A percentile compares a stretch with the other conserved stretches of the same genome.
These are phyloP conservation scores for Mycena sanguinolenta DNA, from an alignment of 768 basidiomycete genomes.

Conservation along the genomic window DNA sequence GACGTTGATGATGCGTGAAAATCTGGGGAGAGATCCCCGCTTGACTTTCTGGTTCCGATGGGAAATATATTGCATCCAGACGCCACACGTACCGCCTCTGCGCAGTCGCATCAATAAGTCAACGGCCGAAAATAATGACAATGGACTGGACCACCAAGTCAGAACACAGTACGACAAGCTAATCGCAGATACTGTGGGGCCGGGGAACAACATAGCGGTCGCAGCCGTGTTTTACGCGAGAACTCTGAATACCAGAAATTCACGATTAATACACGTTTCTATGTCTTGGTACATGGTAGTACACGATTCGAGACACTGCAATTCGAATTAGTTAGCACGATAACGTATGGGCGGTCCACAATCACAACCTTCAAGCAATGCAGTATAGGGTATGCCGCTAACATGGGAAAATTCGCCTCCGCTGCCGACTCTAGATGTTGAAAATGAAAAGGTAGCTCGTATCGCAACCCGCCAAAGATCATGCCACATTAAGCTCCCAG, in stretches of 20 bases:
- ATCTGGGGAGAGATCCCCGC: neutral
- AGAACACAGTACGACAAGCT: no score
- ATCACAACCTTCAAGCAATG: neutral
- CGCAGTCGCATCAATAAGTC: neutral
- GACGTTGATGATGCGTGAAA: neutral
- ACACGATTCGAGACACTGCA: neutral
- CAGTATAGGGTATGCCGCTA: neutral
- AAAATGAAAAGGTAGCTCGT: no score
- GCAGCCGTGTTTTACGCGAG: neutral
- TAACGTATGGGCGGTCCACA: neutral
- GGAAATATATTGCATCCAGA: neutral
- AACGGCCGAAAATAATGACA: neutral
- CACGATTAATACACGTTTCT: neutral
- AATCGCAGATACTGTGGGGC: no score
- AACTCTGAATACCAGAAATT: neutral
- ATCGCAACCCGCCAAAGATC: neutral
- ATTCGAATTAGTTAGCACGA: neutral
- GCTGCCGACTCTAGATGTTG: no score
- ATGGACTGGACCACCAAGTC: no score
- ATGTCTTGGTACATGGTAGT: neutral
- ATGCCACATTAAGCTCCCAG: slow-evolving; percentile 33
- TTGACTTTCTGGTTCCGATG: neutral
- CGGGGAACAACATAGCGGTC: no score
- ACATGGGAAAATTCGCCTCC: no score
- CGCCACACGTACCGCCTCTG: neutral